phyloP scores from a whole-genome alignment of 495 filamentous ascomycete genomes.

The Aspergillus affinis region DNA sequence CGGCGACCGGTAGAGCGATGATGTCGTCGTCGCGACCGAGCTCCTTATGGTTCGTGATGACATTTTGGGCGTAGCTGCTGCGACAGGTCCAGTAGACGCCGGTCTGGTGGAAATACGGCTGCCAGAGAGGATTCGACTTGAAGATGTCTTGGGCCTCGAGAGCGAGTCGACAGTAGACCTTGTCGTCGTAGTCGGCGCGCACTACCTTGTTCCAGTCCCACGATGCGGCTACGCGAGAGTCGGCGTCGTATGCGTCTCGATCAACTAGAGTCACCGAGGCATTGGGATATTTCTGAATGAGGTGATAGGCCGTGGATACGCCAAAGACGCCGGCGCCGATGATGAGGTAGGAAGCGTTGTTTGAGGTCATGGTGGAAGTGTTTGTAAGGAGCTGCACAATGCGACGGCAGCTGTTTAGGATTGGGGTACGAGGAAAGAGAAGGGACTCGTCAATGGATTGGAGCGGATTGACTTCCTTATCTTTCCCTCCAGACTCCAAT shows the following conservation, averaged over 20 bases:
- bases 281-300: slow-evolving; percentile 50
- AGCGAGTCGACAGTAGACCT: slow-evolving; percentile 55
- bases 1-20: slow-evolving; percentile 38
- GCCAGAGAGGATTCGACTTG: slow-evolving; percentile 51
- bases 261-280: slow-evolving; percentile 59
- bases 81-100: slow-evolving; percentile 51
- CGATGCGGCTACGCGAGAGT: slow-evolving; percentile 53
- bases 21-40: slow-evolving; percentile 43
- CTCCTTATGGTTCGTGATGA: slow-evolving; percentile 50
- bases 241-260: slow-evolving; percentile 45
- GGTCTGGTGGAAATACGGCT: slow-evolving; percentile 55
- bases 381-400: not conserved
- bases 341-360: slow-evolving; percentile 52
- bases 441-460: not conserved
- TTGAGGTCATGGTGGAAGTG: not conserved
- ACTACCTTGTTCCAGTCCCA: slow-evolving; percentile 70
- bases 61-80: slow-evolving; percentile 44
- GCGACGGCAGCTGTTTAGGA: not conserved
- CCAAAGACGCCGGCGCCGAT: slow-evolving; percentile 68
- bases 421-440: not conserved
- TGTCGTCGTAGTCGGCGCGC: slow-evolving; percentile 62
- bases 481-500: not conserved
- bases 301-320: slow-evolving; percentile 61
- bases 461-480: not conserved
- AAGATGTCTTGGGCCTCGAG: slow-evolving; percentile 57